Evolutionary conservation across 495 filamentous ascomycete genomes (phyloP), one percentile per base, ranked within the genome.

Genomic region (Cercophora sp.): DNA sequence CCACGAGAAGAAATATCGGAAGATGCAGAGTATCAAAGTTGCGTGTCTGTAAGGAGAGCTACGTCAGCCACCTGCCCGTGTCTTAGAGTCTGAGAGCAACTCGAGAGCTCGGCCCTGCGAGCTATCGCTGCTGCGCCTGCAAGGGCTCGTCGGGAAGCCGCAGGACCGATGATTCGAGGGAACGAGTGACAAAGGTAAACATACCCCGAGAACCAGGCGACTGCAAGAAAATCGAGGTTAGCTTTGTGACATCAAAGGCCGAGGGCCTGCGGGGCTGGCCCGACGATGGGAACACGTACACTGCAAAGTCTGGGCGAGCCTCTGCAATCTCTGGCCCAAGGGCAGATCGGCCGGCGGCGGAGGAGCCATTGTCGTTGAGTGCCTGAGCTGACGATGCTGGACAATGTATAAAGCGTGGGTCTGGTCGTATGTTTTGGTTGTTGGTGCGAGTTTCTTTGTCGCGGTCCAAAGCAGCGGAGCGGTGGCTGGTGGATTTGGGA

Each of bases 171-270:
- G n/a, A 13, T 16, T 13, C 11, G 20, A 16, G 13, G 32, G 2
- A 4, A 35, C 10, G 10, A 13, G 3, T 11, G 11, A 9, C 19
- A 3, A 8, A 24, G 45, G 26, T 26, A 60, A 32, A 85, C 88
- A 51, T 85, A 92, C 85, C 93, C 93, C 58, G 83, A 75, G 61
- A 98, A 98, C 93, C 93, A 97, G 48, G 79, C 79, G 63, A 79
- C 73, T 73, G 46, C 32, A 60, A 31, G 35, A 20, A 5, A 45
- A 23, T 4, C 5, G 47, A 55, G 34, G 63, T 73, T 59, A 71
- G 66, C 54, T 42, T 24, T n/a, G n/a, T n/a, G n/a, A n/a, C n/a
- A n/a, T n/a, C n/a, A n/a, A n/a, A n/a, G n/a, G n/a, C n/a, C n/a
- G n/a, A n/a, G n/a, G n/a, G n/a, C n/a, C n/a, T n/a, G n/a, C n/a